Percentiles rank a stretch among this genome's conserved stretches.
phyloP scores from a whole-genome alignment of 305 asterid genomes.

The Fraxinus platypoda region DNA sequence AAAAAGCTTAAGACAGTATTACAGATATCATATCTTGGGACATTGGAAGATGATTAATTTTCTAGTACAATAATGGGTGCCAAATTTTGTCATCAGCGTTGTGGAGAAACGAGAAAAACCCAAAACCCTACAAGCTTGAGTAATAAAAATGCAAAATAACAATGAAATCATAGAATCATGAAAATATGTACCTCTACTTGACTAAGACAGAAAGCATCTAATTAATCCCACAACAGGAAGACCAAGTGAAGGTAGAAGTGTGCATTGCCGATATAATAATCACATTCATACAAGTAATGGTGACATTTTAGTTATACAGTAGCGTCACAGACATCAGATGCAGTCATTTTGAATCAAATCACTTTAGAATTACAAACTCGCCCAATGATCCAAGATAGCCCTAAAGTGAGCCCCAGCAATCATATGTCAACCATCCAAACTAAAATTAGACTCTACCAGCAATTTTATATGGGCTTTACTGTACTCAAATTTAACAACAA shows the following conservation, averaged over 20 bases:
- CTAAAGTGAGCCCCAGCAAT: background rate
- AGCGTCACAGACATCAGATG: background rate
- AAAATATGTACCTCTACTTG: background rate
- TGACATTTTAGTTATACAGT: background rate
- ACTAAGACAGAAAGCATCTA: background rate
- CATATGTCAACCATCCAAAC: slow-evolving; percentile 10
- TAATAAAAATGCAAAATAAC: background rate
- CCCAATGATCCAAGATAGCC: background rate
- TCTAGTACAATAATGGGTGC: background rate
- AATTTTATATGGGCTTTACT: background rate
- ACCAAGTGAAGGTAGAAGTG: background rate
- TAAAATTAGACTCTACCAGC: slow-evolving; percentile 9
- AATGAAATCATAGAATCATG: background rate
- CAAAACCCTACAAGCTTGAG: background rate
- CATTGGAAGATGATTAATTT: background rate
- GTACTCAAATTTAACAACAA: background rate
- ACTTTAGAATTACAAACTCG: background rate
- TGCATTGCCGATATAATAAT: background rate
- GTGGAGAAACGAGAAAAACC: background rate
- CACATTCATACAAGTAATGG: background rate
- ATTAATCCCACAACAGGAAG: background rate
- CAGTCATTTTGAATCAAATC: background rate
- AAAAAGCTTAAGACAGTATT: background rate
- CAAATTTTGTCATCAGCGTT: background rate
- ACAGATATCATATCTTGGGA: background rate